These are phyloP conservation scores for Microcos paniculata DNA, from an alignment of 345 rosid genomes.

Conservation along the genomic window DNA sequence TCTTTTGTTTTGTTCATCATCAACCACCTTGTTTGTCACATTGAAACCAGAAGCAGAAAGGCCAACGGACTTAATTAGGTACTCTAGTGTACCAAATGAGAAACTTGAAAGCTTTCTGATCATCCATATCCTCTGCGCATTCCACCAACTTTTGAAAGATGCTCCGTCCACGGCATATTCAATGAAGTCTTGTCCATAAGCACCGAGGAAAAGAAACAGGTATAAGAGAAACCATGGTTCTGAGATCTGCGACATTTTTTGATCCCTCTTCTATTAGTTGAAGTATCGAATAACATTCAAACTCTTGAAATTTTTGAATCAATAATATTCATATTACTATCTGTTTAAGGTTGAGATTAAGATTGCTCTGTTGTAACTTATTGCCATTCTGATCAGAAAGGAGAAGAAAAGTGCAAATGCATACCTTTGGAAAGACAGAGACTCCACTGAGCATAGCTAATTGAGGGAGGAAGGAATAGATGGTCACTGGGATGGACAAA, in stretches of 20 bases:
- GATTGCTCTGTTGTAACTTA: too few species aligned
- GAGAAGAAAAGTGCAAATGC: neutral
- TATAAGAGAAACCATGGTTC: conserved; percentile 64
- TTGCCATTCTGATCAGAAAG: too few species aligned
- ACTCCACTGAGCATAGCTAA: conserved; percentile 42
- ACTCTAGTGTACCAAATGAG: conserved; percentile 41
- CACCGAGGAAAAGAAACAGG: conserved; percentile 55
- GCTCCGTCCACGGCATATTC: conserved; percentile 44
- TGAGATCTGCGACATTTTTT: conserved; percentile 33
- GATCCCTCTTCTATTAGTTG: neutral
- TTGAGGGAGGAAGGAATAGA: conserved; percentile 53
- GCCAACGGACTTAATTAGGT: conserved; percentile 40
- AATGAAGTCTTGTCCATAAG: conserved; percentile 45
- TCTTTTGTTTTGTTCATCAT: conserved; percentile 48
- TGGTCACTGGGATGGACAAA: conserved; percentile 35
- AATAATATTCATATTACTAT: neutral
- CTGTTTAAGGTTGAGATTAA: neutral
- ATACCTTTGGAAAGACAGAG: conserved; percentile 44
- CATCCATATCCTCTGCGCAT: conserved; percentile 57
- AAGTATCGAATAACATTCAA: neutral
- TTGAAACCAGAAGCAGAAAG: conserved; percentile 45
- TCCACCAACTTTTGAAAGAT: conserved; percentile 61
- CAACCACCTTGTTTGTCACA: conserved; percentile 52
- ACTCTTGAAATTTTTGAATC: neutral
- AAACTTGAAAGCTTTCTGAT: conserved; percentile 44